Percentiles rank a stretch among this genome's conserved stretches.
phyloP scores from a whole-genome alignment of 2,329 filamentous ascomycete species.

The Ascosphaera apis region DNA sequence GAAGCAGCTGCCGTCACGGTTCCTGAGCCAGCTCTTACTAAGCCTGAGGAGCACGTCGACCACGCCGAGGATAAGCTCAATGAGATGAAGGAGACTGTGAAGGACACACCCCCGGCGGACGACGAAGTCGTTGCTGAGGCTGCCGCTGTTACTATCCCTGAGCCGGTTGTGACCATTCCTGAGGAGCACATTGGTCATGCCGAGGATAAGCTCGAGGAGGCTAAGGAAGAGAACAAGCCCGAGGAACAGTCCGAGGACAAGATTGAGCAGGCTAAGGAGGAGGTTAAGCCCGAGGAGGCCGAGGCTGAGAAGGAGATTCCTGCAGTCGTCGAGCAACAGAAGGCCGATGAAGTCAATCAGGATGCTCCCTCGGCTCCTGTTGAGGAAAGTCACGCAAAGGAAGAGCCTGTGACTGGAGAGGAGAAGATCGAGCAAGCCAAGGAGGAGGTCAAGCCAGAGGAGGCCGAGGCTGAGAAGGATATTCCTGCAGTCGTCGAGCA shows the following conservation, averaged over 20 bases:
- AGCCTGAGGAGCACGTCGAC: neutral
- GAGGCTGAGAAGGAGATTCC: neutral
- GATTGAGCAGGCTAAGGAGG: neutral
- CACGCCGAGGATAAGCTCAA: conserved; percentile 3
- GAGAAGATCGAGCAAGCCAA: neutral
- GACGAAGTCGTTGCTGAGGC: neutral
- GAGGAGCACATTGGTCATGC: neutral
- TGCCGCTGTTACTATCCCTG: neutral
- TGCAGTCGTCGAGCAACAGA: neutral
- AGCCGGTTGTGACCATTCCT: neutral
- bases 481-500: neutral
- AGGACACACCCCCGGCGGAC: conserved; percentile 1
- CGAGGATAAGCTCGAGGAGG: neutral
- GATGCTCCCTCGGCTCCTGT: neutral
- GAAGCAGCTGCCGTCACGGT: neutral
- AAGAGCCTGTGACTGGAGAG: neutral
- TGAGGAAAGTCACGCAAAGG: neutral
- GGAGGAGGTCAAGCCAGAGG: neutral
- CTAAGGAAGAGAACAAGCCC: too few species aligned
- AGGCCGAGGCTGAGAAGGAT: neutral
- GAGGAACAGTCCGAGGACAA: too few species aligned
- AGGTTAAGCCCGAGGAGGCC: too few species aligned
- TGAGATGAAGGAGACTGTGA: conserved; percentile 3
- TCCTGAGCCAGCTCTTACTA: neutral
- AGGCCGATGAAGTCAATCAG: neutral